phyloP scores from a whole-genome alignment of 306 rosid genomes.

The Argentina anserina region DNA sequence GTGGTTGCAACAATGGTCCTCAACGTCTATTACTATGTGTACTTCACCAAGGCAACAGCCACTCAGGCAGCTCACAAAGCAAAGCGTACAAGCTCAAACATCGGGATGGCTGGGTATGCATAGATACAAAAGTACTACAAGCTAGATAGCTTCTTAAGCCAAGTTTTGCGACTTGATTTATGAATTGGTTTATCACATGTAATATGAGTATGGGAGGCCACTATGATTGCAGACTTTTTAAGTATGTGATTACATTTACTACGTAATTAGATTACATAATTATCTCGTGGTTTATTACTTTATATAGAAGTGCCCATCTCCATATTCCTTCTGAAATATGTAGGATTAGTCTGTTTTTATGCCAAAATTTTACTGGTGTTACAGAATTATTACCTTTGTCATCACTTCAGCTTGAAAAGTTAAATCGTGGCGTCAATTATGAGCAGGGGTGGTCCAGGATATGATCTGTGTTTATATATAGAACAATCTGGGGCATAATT shows the following conservation, averaged over 20 bases:
- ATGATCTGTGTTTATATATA: too few species aligned
- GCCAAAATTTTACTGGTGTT: too few species aligned
- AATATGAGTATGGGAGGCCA: conserved; percentile 21
- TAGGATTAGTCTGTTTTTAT: too few species aligned
- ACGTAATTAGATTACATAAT: conserved; percentile 7
- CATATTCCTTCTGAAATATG: not conserved
- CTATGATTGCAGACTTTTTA: conserved; percentile 15
- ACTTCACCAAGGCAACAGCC: conserved; percentile 77
- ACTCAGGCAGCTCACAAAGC: conserved; percentile 56
- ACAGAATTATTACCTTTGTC: too few species aligned
- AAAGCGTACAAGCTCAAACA: conserved; percentile 62
- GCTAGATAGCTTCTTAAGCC: conserved; percentile 25
- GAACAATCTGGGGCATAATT: not conserved
- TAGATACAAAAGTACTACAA: conserved; percentile 33
- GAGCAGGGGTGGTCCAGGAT: not conserved
- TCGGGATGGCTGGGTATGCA: conserved; percentile 82
- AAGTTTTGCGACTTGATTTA: conserved; percentile 25
- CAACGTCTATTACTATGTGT: conserved; percentile 84
- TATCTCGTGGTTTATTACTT: conserved; percentile 4
- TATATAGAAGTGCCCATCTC: not conserved
- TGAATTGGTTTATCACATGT: not conserved
- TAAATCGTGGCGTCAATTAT: not conserved
- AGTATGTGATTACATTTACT: conserved; percentile 11
- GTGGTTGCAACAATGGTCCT: conserved; percentile 86
- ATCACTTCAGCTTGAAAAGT: too few species aligned